Percentiles rank a stretch among this genome's conserved stretches.
phyloP scores from a whole-genome alignment of 106 monocot genomes.

The Dendrobium catenatum region DNA sequence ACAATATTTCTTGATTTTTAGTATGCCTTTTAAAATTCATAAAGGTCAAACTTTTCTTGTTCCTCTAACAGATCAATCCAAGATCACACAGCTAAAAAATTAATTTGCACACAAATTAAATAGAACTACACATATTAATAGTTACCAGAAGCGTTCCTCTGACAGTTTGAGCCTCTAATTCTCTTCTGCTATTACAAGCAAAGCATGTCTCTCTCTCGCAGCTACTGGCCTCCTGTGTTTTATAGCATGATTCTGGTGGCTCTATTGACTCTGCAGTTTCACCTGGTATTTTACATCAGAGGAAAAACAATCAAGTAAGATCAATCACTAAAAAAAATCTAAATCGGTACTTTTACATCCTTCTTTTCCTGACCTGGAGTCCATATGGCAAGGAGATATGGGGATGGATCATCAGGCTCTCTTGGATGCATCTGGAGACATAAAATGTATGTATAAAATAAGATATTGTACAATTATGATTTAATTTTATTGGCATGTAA shows the following conservation, averaged over 20 bases:
- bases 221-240: constrained; percentile 24
- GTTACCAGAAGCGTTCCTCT: constrained; percentile 72
- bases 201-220: constrained; percentile 54
- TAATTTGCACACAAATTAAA: not conserved
- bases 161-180: constrained; percentile 48
- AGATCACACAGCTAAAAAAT: not conserved
- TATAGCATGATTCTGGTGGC: constrained; percentile 40
- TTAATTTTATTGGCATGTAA: not conserved
- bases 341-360: not conserved
- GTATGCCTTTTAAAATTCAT: no score
- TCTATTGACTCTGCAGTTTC: constrained; percentile 64
- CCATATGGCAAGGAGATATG: constrained; percentile 11
- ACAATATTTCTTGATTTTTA: no score
- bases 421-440: constrained; percentile 4
- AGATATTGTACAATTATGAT: not conserved
- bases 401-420: constrained; percentile 11
- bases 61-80: not conserved
- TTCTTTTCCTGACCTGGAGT: constrained; percentile 2
- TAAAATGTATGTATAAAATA: not conserved
- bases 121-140: not conserved
- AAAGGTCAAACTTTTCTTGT: no score
- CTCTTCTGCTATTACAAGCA: constrained; percentile 61
- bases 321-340: not conserved
- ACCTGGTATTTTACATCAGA: constrained; percentile 28
- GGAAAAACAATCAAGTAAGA: not conserved